Conservation (phyloP, 2,329 filamentous ascomycete species). For the Cytospora chrysosperma region DNA sequence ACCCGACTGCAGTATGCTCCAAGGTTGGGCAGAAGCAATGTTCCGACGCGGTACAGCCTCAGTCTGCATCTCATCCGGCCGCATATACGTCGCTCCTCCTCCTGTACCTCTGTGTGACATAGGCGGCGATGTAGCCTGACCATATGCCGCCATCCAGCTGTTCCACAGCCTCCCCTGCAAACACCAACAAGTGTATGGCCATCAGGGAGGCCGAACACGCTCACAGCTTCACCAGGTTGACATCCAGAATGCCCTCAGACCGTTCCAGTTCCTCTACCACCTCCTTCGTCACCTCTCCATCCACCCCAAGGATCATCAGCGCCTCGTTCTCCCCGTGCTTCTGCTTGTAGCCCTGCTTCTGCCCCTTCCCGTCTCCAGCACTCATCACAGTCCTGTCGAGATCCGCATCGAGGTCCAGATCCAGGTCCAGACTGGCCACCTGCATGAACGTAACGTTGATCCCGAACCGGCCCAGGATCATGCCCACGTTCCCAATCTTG, state of each 20-base stretch:
- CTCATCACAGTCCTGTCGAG: constrained; percentile 27
- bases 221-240: constrained; percentile 51
- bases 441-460: constrained; percentile 83
- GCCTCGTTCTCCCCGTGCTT: constrained; percentile 59
- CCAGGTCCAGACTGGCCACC: constrained; percentile 56
- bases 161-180: too few relatives aligned
- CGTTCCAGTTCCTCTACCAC: constrained; percentile 49
- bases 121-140: not conserved
- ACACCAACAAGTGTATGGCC: too few relatives aligned
- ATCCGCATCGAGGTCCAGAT: too few relatives aligned
- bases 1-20: too few relatives aligned
- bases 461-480: constrained; percentile 63
- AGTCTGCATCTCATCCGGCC: too few relatives aligned
- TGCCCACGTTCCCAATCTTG: constrained; percentile 79
- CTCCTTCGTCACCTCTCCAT: constrained; percentile 60
- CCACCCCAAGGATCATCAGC: constrained; percentile 78
- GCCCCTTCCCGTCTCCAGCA: constrained; percentile 27
- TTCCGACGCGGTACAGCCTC: not conserved
- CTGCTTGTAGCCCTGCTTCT: constrained; percentile 14
- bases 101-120: not conserved
- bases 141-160: not conserved
- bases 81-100: not conserved
- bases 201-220: too few relatives aligned
- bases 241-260: constrained; percentile 54
- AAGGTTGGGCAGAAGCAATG: too few relatives aligned